These are phyloP conservation scores for Toxicodendron radicans DNA, from an alignment of 345 rosid genomes.

Conservation along the genomic window DNA sequence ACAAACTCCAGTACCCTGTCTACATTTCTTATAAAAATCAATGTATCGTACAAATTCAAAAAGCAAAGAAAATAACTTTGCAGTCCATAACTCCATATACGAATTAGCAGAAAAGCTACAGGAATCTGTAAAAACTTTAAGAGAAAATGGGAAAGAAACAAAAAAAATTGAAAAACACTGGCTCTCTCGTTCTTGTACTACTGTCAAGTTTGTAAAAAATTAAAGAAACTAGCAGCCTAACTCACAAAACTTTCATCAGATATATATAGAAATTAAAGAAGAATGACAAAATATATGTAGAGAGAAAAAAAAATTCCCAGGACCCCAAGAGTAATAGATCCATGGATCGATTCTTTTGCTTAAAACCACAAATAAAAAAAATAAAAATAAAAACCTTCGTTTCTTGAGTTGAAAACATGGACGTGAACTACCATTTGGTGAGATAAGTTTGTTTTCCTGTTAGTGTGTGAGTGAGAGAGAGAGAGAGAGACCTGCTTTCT, in stretches of 20 bases:
- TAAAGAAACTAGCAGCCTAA: too few relatives aligned
- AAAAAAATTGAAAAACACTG: neutral
- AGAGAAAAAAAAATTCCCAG: too few relatives aligned
- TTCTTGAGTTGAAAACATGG: neutral
- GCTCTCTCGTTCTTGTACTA: too few relatives aligned
- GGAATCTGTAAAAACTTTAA: neutral
- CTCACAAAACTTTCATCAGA: too few relatives aligned
- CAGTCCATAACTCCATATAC: neutral
- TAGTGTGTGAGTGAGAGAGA: neutral
- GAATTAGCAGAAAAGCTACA: constrained; percentile 1
- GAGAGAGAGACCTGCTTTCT: constrained; percentile 48
- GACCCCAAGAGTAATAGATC: too few relatives aligned
- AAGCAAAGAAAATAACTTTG: constrained; percentile 8
- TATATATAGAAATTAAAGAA: too few relatives aligned
- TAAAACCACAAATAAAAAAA: neutral
- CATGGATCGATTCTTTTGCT: too few relatives aligned
- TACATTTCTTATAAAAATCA: constrained; percentile 7
- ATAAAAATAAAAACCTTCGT: neutral
- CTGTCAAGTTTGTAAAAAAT: too few relatives aligned
- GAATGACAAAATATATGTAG: too few relatives aligned
- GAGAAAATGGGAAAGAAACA: neutral
- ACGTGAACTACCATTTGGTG: neutral
- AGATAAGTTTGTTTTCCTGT: neutral
- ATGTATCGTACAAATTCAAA: neutral
- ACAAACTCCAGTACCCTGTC: constrained; percentile 9